Evolutionary conservation across 1,284 basidiomycete species (phyloP).

Genomic region (Malassezia psittaci): DNA sequence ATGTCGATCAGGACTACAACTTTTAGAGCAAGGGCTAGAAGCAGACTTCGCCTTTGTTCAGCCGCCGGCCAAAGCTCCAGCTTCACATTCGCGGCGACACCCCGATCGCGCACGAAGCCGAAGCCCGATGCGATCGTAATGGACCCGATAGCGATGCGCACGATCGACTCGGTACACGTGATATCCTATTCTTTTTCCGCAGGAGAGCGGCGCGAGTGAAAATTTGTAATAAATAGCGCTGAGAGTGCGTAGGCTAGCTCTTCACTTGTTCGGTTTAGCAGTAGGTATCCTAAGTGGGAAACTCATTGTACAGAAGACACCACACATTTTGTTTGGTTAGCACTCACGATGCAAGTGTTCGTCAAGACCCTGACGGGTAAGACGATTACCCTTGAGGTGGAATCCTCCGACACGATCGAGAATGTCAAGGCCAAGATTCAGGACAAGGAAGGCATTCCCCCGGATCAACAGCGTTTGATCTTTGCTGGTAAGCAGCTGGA

Average conservation of each 20-base stretch:
- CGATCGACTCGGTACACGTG: background rate
- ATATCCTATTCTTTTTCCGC: conserved; percentile 12
- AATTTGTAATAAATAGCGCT: background rate
- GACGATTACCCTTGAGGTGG: conserved; percentile 49
- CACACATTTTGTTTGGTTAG: conserved; percentile 38
- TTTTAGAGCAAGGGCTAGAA: conserved; percentile 76
- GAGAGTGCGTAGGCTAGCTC: background rate
- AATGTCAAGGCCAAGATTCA: conserved; percentile 51
- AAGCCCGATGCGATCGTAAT: conserved; percentile 15
- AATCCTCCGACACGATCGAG: conserved; percentile 49
- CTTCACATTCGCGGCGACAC: conserved; percentile 1
- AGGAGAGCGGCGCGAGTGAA: background rate
- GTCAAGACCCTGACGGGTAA: conserved; percentile 48
- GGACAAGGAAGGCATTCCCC: conserved; percentile 65
- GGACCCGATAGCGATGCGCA: background rate
- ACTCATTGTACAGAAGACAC: conserved; percentile 23
- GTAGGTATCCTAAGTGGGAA: background rate
- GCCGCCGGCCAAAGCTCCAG: conserved; percentile 56
- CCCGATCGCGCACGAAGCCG: conserved; percentile 10
- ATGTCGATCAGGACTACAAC: conserved; percentile 65
- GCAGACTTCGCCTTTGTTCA: conserved; percentile 94
- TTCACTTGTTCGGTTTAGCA: conserved; percentile 12
- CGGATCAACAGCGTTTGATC: conserved; percentile 94
- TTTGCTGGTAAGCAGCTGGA: conserved; percentile 93
- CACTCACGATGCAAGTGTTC: conserved; percentile 40